Percentiles rank a stretch among this genome's conserved stretches.
Conservation (phyloP, 164 flowering plant genomes). For the Taxillus chinensis region DNA sequence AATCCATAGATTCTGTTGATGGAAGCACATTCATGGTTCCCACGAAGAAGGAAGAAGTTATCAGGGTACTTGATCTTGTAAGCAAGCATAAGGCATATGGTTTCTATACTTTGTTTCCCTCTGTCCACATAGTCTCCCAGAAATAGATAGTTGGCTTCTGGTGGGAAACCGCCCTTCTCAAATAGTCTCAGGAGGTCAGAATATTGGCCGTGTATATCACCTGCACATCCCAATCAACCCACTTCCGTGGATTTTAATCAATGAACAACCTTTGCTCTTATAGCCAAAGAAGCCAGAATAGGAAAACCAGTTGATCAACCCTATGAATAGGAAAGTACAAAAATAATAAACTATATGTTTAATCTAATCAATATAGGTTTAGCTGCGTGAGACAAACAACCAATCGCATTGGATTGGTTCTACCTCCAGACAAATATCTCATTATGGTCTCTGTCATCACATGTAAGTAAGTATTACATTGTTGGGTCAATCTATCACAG, state of each 20-base stretch:
- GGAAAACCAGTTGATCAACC: background rate
- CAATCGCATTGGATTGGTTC: no score
- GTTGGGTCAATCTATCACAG: no score
- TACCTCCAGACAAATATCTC: no score
- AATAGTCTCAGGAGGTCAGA: slow-evolving; percentile 48
- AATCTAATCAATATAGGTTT: no score
- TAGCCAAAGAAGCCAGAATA: no score
- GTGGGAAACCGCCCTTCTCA: slow-evolving; percentile 49
- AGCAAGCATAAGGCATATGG: slow-evolving; percentile 44
- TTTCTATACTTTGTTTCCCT: slow-evolving; percentile 52
- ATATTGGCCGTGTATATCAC: slow-evolving; percentile 54
- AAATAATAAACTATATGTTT: no score
- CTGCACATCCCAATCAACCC: slow-evolving; percentile 15
- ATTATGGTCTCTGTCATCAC: no score
- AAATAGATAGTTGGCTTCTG: slow-evolving; percentile 45
- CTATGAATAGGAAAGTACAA: background rate
- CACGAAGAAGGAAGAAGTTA: slow-evolving; percentile 47
- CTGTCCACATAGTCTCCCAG: slow-evolving; percentile 58
- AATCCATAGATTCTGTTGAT: slow-evolving; percentile 55
- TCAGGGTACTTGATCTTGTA: slow-evolving; percentile 48
- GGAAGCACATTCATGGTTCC: slow-evolving; percentile 56
- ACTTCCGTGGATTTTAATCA: background rate
- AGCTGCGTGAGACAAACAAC: no score
- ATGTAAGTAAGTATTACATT: no score
- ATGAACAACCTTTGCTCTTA: no score